Evolutionary conservation across 2,329 filamentous ascomycete species (phyloP).

Genomic region (Penicillium sp.): DNA sequence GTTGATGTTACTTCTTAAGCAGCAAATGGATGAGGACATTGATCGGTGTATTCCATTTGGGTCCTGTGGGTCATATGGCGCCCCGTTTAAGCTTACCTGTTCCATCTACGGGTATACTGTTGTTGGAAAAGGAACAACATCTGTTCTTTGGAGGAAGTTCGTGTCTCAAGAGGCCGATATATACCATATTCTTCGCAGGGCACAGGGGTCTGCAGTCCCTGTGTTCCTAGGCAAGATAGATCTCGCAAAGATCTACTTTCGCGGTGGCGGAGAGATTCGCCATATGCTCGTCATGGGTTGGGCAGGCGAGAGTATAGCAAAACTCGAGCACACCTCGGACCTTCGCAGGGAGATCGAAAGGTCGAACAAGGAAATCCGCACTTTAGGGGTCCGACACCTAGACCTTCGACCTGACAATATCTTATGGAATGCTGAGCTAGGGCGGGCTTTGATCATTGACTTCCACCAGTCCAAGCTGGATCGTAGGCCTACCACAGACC

Average conservation of each 20-base stretch:
- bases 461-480: neutral
- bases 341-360: neutral
- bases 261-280: conserved; percentile 25
- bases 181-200: conserved; percentile 5
- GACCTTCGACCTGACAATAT: conserved; percentile 1
- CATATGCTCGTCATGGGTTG: conserved; percentile 35
- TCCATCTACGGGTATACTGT: conserved; percentile 23
- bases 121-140: conserved; percentile 33
- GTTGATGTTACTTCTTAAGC: conserved; percentile 21
- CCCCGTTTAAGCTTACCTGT: conserved; percentile 30
- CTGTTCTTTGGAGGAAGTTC: conserved; percentile 19
- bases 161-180: neutral
- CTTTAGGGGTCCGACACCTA: neutral
- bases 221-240: conserved; percentile 30
- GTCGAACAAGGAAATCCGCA: neutral
- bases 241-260: conserved; percentile 23
- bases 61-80: conserved; percentile 19
- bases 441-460: conserved; percentile 1
- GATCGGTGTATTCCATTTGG: conserved; percentile 26
- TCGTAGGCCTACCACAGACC: neutral
- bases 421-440: conserved; percentile 1
- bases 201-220: conserved; percentile 28
- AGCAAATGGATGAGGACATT: conserved; percentile 26
- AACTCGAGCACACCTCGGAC: neutral
- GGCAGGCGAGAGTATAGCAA: conserved; percentile 10